Evolutionary conservation across 371 early-diverging fungal species (phyloP), one percentile per base, ranked within the genome.

Genomic region (Syncephalastrum sp.): DNA sequence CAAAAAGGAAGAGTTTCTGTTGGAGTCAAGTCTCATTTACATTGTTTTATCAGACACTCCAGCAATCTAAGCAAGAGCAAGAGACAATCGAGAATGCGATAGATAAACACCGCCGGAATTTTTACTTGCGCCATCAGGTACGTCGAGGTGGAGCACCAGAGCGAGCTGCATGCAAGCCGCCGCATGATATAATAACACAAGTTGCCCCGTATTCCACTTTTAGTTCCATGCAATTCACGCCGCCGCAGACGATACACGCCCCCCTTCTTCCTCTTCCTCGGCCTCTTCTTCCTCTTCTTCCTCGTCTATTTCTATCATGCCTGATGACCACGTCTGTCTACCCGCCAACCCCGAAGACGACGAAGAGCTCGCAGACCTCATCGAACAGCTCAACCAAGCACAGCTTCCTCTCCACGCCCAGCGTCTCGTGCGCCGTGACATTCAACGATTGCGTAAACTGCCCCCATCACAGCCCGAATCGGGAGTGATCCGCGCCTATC

Each of bases 61-160:
- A 24, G 50, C 27, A 54, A 47, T 65, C 56, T 29, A 59, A 42
- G 49, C 38, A 58, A 42, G 45, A 27, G 27, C 69, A 53, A 27
- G 54, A 56, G 50, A 44, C 23, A 13, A 47, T 49, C 45, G 59
- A 49, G 54, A 58, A 57, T 51, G 53, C 43, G 43, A 52, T 66
- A 19, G 89, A 86, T 52, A 79, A 86, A 64, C 86, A 88, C 67
- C 89, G 91, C 48, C 78, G 90, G 53, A 91, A 89, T 60, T 90
- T 85, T 61, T 87, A 90, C 61, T 71, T 93, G 42, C 75, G 90
- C 4, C 87, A 91, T 58, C 90, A 90, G 82, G 88, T 86, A 65
- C 33, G 54, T 38, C 42, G 1, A 24, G 19, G 19, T 23, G 6
- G 42, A 29, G 6, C 23, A 17, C 19, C 23, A 42, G 42, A 17